phyloP scores from a whole-genome alignment of 179 eudicot genomes.

The Amaranthus tricolor region DNA sequence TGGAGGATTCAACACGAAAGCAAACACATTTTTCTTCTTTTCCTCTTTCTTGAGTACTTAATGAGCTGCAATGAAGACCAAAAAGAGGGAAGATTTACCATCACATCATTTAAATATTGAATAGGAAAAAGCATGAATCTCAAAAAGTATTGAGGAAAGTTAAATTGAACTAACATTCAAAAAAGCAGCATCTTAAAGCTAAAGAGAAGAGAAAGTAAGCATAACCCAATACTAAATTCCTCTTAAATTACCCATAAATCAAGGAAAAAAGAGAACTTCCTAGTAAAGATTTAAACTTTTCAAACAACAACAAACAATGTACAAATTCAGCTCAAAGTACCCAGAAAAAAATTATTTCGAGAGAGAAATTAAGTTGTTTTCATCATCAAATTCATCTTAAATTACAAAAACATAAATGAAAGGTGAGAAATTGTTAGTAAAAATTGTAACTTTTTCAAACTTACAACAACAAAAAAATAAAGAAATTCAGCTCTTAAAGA shows the following conservation, averaged over 20 bases:
- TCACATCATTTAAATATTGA: constrained; percentile 4
- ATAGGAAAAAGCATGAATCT: constrained; percentile 13
- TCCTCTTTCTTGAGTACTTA: constrained; percentile 10
- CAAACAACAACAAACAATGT: neutral
- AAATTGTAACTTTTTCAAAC: constrained; percentile 7
- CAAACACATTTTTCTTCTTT: neutral
- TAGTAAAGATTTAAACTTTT: neutral
- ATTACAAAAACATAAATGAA: neutral
- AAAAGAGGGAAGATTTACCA: neutral
- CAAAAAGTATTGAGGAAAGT: neutral
- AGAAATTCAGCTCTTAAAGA: no score
- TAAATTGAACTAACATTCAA: constrained; percentile 29
- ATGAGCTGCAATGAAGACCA: constrained; percentile 16
- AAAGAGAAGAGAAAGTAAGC: constrained; percentile 12
- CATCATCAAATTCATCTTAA: no score
- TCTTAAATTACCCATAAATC: neutral
- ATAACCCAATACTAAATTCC: constrained; percentile 17
- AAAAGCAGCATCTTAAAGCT: constrained; percentile 21
- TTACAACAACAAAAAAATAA: neutral
- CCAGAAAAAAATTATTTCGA: no score
- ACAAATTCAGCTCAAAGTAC: no score
- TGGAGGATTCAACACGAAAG: neutral
- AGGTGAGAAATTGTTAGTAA: constrained; percentile 4
- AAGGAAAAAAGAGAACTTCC: no score
- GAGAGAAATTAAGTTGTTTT: no score